These are phyloP conservation scores for Neostapfia colusana DNA, from an alignment of 176 grass and related monocot genomes.

Conservation along the genomic window DNA sequence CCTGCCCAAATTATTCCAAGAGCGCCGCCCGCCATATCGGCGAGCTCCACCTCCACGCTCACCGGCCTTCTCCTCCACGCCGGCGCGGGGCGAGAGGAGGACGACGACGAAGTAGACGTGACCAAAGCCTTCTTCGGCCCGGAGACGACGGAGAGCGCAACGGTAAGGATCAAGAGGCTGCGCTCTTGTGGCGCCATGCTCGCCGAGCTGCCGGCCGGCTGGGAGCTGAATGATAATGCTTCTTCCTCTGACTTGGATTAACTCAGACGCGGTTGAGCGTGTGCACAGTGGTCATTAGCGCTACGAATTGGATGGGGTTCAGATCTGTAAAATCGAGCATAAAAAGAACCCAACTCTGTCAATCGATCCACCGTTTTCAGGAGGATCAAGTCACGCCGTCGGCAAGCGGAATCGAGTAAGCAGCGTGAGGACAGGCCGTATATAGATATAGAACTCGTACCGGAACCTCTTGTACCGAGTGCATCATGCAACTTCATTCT, in stretches of 20 bases:
- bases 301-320: not conserved
- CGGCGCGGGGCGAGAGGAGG: not conserved
- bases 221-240: not conserved
- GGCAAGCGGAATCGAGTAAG: not conserved
- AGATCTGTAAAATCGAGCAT: not conserved
- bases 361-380: not conserved
- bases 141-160: not conserved
- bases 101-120: not conserved
- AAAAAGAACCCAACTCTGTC: not conserved
- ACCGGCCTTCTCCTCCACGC: not conserved
- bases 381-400: not conserved
- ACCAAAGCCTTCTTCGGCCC: not conserved
- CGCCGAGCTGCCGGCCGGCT: not conserved
- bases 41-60: slow-evolving; percentile 46
- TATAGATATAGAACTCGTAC: not conserved
- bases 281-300: not conserved
- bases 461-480: not conserved
- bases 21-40: slow-evolving; percentile 40
- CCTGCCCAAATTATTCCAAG: no score
- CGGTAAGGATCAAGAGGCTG: not conserved
- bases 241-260: not conserved
- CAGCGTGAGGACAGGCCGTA: not conserved
- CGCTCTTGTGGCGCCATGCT: not conserved
- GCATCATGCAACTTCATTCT: not conserved
- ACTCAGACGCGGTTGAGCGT: not conserved